Percentiles rank a stretch among this genome's conserved stretches.
These are phyloP conservation scores for Linnemannia elongata DNA, from an alignment of 192 early-diverging fungal genomes.

Conservation along the genomic window DNA sequence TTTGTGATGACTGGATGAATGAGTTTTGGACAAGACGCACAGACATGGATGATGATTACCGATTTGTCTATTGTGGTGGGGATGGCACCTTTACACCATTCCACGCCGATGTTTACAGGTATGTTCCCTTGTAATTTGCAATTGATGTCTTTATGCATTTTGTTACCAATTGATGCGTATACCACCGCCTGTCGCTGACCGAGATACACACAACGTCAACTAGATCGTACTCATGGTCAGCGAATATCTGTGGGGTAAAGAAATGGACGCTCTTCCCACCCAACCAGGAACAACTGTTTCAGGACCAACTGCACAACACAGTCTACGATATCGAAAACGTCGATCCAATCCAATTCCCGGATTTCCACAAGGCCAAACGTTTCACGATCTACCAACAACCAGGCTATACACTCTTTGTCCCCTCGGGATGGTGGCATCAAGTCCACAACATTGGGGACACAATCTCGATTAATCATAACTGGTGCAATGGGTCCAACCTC, in stretches of 20 bases:
- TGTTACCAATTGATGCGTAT: slow-evolving; percentile 67
- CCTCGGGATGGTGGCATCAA: slow-evolving; percentile 83
- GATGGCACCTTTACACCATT: slow-evolving; percentile 80
- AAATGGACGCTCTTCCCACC: slow-evolving; percentile 79
- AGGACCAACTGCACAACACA: slow-evolving; percentile 65
- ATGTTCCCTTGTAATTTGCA: not conserved
- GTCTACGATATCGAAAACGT: slow-evolving; percentile 71
- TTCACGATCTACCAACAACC: slow-evolving; percentile 69
- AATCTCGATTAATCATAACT: slow-evolving; percentile 86
- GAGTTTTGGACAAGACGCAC: slow-evolving; percentile 62
- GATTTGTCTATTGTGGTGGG: slow-evolving; percentile 80
- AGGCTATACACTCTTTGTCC: slow-evolving; percentile 81
- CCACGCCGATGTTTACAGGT: slow-evolving; percentile 82
- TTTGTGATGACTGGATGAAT: slow-evolving; percentile 81
- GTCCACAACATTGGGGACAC: slow-evolving; percentile 77
- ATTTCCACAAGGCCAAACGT: slow-evolving; percentile 58
- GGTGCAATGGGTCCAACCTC: slow-evolving; percentile 77
- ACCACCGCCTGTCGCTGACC: not conserved
- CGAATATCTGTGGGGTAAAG: slow-evolving; percentile 80
- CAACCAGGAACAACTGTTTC: slow-evolving; percentile 72
- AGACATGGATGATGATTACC: slow-evolving; percentile 73
- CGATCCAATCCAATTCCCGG: slow-evolving; percentile 61
- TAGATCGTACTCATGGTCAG: slow-evolving; percentile 81
- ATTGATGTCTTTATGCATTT: slow-evolving; percentile 64
- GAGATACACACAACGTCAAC: not conserved